Conservation (phyloP, 2,329 filamentous ascomycete species). For the Cercospora zeae-maydis region DNA sequence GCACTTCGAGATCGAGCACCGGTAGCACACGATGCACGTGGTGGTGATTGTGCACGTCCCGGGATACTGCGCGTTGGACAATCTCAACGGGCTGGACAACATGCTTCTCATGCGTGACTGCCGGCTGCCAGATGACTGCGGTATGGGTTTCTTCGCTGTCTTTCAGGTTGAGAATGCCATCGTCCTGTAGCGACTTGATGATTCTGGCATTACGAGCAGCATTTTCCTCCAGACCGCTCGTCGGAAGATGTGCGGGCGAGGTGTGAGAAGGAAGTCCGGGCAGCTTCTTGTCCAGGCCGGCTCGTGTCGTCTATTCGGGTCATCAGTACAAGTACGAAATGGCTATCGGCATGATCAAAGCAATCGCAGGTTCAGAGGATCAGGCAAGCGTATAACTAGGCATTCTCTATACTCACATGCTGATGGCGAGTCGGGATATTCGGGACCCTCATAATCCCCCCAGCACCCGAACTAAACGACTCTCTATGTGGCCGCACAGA, state of each 20-base stretch:
- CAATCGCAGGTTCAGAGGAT: neutral
- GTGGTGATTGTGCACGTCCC: slow-evolving; percentile 54
- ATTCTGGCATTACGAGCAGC: slow-evolving; percentile 9
- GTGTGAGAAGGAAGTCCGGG: neutral
- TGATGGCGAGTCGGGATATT: neutral
- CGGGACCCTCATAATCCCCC: neutral
- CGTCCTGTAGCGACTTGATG: slow-evolving; percentile 5
- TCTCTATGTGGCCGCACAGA: neutral
- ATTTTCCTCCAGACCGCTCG: slow-evolving; percentile 1
- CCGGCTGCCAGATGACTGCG: slow-evolving; percentile 12
- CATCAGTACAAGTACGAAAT: neutral
- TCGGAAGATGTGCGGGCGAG: neutral
- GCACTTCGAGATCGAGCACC: slow-evolving; percentile 51
- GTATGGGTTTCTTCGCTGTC: slow-evolving; percentile 13
- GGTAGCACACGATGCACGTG: slow-evolving; percentile 52
- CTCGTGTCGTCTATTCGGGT: neutral
- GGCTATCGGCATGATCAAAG: too few species aligned
- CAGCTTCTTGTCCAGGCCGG: slow-evolving; percentile 5
- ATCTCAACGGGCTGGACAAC: slow-evolving; percentile 14
- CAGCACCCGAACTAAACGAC: neutral
- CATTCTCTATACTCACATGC: neutral
- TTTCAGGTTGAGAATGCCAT: slow-evolving; percentile 10
- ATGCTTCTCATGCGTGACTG: slow-evolving; percentile 14
- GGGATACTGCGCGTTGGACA: slow-evolving; percentile 38
- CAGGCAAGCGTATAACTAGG: neutral